Evolutionary conservation across 306 rosid genomes (phyloP).

Genomic region (Quercus rubra): DNA sequence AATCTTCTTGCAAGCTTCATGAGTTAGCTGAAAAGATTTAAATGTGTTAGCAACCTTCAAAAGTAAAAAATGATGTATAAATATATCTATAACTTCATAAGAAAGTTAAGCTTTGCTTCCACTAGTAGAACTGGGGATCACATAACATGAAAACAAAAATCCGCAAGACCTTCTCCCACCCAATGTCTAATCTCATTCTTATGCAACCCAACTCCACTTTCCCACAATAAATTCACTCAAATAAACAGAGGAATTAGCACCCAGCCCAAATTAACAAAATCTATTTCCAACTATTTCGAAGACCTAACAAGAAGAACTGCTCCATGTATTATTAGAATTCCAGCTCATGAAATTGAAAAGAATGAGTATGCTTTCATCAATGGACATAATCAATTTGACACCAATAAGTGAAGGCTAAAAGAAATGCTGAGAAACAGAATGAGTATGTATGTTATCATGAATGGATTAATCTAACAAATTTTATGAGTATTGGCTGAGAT

Average conservation of each 20-base stretch:
- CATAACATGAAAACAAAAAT: not conserved
- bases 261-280: not conserved
- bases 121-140: not conserved
- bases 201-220: not conserved
- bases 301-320: no score
- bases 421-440: no score
- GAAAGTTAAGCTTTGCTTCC: not conserved
- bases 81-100: not conserved
- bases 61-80: not conserved
- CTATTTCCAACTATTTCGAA: no score
- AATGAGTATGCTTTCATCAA: no score
- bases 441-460: no score
- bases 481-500: no score
- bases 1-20: slow-evolving; percentile 85
- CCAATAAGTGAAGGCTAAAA: no score
- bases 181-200: not conserved
- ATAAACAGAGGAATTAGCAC: not conserved
- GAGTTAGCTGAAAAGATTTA: slow-evolving; percentile 84
- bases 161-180: not conserved
- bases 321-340: no score
- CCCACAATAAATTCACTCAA: not conserved
- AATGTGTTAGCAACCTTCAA: slow-evolving; percentile 85
- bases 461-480: no score
- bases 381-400: no score
- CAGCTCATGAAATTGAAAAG: no score